Evolutionary conservation across 2,329 filamentous ascomycete genomes (phyloP).

Genomic region (Beauveria caledonica): DNA sequence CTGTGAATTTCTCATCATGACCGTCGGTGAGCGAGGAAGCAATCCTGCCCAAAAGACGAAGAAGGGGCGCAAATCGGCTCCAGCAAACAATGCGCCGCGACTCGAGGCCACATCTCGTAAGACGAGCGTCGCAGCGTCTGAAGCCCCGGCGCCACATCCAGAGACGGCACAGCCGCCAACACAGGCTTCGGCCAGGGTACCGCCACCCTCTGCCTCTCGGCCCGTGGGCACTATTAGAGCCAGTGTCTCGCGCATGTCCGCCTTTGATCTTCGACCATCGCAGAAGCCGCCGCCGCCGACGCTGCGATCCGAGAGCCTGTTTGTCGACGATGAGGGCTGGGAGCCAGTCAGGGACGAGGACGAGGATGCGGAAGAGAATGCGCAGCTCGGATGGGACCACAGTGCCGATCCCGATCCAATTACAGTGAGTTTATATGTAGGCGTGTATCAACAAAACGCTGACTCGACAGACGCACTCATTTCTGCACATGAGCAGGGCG

Average conservation of each 20-base stretch:
- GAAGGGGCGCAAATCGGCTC: conserved; percentile 33
- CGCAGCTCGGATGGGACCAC: conserved; percentile 67
- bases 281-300: conserved; percentile 48
- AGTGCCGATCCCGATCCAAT: conserved; percentile 50
- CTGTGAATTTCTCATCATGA: conserved; percentile 78
- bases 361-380: conserved; percentile 56
- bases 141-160: conserved; percentile 17
- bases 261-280: conserved; percentile 42
- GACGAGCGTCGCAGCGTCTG: conserved; percentile 31
- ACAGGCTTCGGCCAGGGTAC: conserved; percentile 20
- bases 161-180: conserved; percentile 10
- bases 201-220: conserved; percentile 24
- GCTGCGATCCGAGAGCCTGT: conserved; percentile 58
- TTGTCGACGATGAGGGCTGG: conserved; percentile 72
- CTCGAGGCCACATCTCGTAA: conserved; percentile 42
- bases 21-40: conserved; percentile 57
- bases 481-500: conserved; percentile 35
- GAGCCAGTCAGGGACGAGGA: conserved; percentile 56
- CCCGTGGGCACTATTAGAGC: conserved; percentile 26
- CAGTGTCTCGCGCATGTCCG: conserved; percentile 26
- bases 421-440: conserved; percentile 32
- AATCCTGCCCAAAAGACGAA: conserved; percentile 40
- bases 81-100: conserved; percentile 27
- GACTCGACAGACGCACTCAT: conserved; percentile 35
- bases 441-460: conserved; percentile 14